Conservation (phyloP, 164 flowering plant species). For the Echeveria elegans region DNA sequence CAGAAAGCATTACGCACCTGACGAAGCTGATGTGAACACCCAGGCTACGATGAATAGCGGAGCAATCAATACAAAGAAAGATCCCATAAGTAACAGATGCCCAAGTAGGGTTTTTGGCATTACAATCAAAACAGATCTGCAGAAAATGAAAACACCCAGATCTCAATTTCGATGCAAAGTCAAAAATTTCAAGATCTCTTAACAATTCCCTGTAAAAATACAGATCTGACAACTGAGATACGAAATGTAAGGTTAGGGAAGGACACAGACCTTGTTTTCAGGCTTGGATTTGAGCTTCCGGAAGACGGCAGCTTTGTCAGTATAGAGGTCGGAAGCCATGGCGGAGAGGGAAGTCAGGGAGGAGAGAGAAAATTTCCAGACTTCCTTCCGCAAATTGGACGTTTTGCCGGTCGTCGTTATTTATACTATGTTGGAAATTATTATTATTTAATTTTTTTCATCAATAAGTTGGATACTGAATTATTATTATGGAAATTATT, state of each 20-base stretch:
- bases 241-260: background rate
- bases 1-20: constrained; percentile 27
- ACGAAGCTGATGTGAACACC: constrained; percentile 96
- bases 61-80: constrained; percentile 93
- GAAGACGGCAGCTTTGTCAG: constrained; percentile 1
- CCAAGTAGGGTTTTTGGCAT: constrained; percentile 95
- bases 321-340: background rate
- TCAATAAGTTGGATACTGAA: too few species aligned
- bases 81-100: constrained; percentile 95
- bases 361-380: background rate
- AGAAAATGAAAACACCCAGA: background rate
- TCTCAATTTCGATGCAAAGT: background rate
- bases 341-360: background rate
- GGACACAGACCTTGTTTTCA: constrained; percentile 4
- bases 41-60: constrained; percentile 79
- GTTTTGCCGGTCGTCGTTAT: background rate
- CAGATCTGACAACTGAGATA: background rate
- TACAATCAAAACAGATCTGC: constrained; percentile 93
- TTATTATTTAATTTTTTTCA: background rate
- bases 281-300: constrained; percentile 7
- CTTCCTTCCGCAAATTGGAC: background rate
- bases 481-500: too few species aligned
- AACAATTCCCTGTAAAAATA: background rate
- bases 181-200: background rate
- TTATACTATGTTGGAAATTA: background rate